These are phyloP conservation scores for Leishmania lainsoni DNA, from an alignment of 208 protist genomes.

Conservation along the genomic window DNA sequence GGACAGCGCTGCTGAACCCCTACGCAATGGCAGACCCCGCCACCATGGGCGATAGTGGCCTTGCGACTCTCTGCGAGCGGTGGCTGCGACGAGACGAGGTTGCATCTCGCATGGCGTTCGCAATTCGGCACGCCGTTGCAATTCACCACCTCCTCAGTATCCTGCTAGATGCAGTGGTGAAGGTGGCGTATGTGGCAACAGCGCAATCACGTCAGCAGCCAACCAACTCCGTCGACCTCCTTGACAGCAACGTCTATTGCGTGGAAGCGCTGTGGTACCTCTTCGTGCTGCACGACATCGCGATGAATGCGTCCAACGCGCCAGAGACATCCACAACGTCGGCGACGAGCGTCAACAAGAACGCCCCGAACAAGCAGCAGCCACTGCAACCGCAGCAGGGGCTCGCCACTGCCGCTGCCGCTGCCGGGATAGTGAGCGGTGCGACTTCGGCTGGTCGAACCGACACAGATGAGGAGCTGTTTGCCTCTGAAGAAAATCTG, in stretches of 20 bases:
- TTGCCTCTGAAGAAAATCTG: conserved; percentile 2
- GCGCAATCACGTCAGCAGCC: conserved; percentile 7
- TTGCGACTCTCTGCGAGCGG: conserved; percentile 6
- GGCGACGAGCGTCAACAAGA: conserved; percentile 27
- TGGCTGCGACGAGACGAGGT: conserved; percentile 40
- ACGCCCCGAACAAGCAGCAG: not conserved
- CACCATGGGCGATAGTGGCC: not conserved
- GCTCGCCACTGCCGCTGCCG: not conserved
- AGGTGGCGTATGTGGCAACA: conserved; percentile 50
- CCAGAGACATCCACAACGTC: not conserved
- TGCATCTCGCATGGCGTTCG: conserved; percentile 67
- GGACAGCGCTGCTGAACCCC: conserved; percentile 24
- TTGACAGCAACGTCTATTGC: conserved; percentile 29
- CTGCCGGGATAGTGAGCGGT: not conserved
- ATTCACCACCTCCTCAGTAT: conserved; percentile 66
- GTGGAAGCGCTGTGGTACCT: conserved; percentile 44
- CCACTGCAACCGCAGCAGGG: conserved; percentile 1
- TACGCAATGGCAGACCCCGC: conserved; percentile 8
- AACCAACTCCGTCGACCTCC: not conserved
- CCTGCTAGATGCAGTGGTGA: conserved; percentile 70
- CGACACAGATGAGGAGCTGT: conserved; percentile 13
- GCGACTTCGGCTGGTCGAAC: not conserved
- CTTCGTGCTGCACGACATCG: conserved; percentile 58
- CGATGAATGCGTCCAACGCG: conserved; percentile 38
- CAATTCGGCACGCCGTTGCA: conserved; percentile 60